A percentile compares a stretch with the other conserved stretches of the same genome.
These are phyloP conservation scores for Spathaspora passalidarum DNA, from an alignment of 805 yeast genomes.

Conservation along the genomic window DNA sequence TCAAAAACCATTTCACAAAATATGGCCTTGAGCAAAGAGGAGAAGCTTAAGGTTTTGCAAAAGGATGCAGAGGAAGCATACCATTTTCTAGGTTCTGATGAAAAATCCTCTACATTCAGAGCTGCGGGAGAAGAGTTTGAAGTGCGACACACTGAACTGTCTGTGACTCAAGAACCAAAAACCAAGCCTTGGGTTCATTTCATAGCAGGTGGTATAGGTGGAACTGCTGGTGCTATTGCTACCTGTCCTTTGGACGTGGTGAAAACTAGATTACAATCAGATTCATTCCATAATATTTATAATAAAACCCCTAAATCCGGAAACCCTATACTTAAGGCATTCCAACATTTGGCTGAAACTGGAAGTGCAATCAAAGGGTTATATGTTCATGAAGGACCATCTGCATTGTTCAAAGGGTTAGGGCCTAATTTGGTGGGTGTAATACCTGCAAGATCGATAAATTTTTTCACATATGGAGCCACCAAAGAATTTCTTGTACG, in stretches of 20 bases:
- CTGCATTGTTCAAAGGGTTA: slow-evolving; percentile 87
- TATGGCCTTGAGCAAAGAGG: slow-evolving; percentile 2
- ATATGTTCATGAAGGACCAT: slow-evolving; percentile 72
- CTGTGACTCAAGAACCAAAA: slow-evolving; percentile 5
- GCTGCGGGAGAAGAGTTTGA: slow-evolving; percentile 26
- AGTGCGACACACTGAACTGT: background rate
- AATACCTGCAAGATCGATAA: slow-evolving; percentile 95
- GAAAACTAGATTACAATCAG: slow-evolving; percentile 91
- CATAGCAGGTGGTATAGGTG: slow-evolving; percentile 92
- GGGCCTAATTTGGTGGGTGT: slow-evolving; percentile 98
- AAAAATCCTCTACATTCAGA: slow-evolving; percentile 56
- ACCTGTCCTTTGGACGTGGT: slow-evolving; percentile 97
- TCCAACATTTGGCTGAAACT: slow-evolving; percentile 80
- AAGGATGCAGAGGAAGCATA: slow-evolving; percentile 57
- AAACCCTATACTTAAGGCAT: slow-evolving; percentile 43
- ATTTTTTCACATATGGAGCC: slow-evolving; percentile 95
- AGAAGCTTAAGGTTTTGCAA: slow-evolving; percentile 27
- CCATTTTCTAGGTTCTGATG: slow-evolving; percentile 69
- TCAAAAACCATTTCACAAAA: no score
- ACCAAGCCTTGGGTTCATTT: slow-evolving; percentile 63
- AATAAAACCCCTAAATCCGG: slow-evolving; percentile 41
- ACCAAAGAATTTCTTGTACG: slow-evolving; percentile 73
- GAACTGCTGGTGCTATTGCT: slow-evolving; percentile 94
- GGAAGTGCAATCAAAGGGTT: slow-evolving; percentile 66
- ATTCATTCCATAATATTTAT: slow-evolving; percentile 64